Evolutionary conservation across 352 stramenopile genomes (phyloP), one percentile per base, ranked within the genome.

Genomic region (Globisporangium apiculatum): DNA sequence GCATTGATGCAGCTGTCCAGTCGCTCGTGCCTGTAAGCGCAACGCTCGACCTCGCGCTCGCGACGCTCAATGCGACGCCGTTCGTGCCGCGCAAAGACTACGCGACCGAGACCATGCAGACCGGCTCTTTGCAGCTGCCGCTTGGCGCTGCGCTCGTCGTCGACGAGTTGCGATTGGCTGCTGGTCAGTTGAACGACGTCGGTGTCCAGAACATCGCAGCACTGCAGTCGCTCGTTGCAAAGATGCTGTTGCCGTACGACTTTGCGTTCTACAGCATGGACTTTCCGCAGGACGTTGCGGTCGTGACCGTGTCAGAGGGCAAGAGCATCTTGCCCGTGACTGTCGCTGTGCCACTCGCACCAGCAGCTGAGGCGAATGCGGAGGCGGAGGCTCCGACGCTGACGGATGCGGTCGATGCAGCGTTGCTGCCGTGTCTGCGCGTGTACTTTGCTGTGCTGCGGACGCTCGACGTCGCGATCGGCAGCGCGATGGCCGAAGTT

Each of bases 191-290:
- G 58, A 83, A 79, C 51, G 79, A 85, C 1, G 71, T 87, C 51
- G 84, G 81, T 14, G 78, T 89, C 12, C 85, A 83, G 64, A 94
- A 94, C 47, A 59, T 94, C 36, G 72, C 66, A 4, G 81, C 79
- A 8, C 61, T 94, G 36, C 76, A 91, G 62, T 80, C 77, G 7
- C 70, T 94, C 12, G 71, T 91, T 3, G 68, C 75, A 35, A 90
- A 88, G 62, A 83, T 91, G 77, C 60, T 90, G 31, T 67, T 94
- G 15, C 76, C 79, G 11, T 94, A 94, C 58, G 84, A 94, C 48
- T 94, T 94, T 47, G 75, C 89, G 53, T 94, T 77, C 53, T 94
- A 90, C 69, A 83, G 72, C 49, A 90, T 89, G 73, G 81, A 91
- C 51, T 94, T 94, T 51, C 79, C 83, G 0, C 81, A 90, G 53